Conservation (phyloP, 805 yeast species). For the Groenewaldozyma salmanticensis region DNA sequence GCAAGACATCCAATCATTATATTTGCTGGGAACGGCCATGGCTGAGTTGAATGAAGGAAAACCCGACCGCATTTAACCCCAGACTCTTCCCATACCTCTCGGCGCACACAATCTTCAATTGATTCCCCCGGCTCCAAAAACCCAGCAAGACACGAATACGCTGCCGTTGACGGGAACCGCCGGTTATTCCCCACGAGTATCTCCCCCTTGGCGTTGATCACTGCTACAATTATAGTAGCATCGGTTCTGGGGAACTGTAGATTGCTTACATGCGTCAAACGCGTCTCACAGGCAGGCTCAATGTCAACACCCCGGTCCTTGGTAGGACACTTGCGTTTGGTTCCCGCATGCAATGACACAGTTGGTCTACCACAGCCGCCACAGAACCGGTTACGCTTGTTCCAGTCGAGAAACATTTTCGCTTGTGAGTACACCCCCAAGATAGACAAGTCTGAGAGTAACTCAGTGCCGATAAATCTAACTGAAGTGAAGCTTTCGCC, state of each 20-base stretch:
- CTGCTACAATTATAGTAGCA: conserved; percentile 75
- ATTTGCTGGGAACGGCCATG: conserved; percentile 96
- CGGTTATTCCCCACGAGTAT: conserved; percentile 63
- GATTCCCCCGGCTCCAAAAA: conserved; percentile 94
- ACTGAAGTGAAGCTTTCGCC: conserved; percentile 2
- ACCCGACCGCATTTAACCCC: conserved; percentile 61
- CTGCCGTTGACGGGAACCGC: conserved; percentile 41
- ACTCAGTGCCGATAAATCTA: conserved; percentile 4
- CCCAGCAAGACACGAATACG: conserved; percentile 88
- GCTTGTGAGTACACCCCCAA: conserved; percentile 65
- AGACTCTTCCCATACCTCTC: conserved; percentile 95
- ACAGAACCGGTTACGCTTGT: conserved; percentile 61
- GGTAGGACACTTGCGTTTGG: conserved; percentile 32
- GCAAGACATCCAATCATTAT: conserved; percentile 90
- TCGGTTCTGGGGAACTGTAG: conserved; percentile 89
- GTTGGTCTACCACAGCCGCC: conserved; percentile 67
- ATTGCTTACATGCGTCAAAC: conserved; percentile 44
- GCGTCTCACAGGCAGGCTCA: conserved; percentile 28
- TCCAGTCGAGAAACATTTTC: conserved; percentile 80
- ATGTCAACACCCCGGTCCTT: conserved; percentile 19
- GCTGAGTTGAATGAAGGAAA: conserved; percentile 64
- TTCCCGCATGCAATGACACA: conserved; percentile 33
- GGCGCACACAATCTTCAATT: conserved; percentile 72
- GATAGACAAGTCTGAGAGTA: conserved; percentile 26
- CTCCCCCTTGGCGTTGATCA: conserved; percentile 52